Conservation (phyloP, 1,284 basidiomycete genomes). For the Ganoderma lingzhi region DNA sequence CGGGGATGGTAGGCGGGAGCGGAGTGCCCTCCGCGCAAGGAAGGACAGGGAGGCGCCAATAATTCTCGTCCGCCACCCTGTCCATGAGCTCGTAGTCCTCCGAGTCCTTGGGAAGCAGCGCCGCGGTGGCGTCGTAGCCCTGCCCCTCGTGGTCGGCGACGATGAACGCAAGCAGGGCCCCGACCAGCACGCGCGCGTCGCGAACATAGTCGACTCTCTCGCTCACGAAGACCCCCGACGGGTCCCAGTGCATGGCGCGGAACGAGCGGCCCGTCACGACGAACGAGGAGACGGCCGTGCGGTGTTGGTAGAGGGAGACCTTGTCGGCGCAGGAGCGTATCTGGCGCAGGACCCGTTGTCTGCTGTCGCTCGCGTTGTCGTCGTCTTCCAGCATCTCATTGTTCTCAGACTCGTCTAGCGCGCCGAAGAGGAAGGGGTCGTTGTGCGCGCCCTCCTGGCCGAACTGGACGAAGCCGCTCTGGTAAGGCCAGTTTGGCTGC, state of each 20-base stretch:
- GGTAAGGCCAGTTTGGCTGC: constrained; percentile 11
- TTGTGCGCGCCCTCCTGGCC: not conserved
- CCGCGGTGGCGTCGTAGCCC: constrained; percentile 8
- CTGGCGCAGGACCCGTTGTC: not conserved
- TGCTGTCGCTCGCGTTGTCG: not conserved
- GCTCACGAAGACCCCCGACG: constrained; percentile 5
- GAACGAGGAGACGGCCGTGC: constrained; percentile 5
- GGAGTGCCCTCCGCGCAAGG: not conserved
- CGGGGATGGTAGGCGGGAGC: not conserved
- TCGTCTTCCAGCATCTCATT: no score
- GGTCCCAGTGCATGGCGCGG: constrained; percentile 7
- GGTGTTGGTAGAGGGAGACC: not conserved
- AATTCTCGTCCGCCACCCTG: not conserved
- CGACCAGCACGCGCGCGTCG: not conserved
- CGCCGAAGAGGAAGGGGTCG: constrained; percentile 10
- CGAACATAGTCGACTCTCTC: constrained; percentile 10
- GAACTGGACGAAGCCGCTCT: constrained; percentile 3
- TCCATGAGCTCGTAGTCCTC: constrained; percentile 5
- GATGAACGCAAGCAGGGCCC: constrained; percentile 1
- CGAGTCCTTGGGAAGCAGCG: not conserved
- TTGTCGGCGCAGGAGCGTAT: not conserved
- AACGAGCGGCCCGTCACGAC: not conserved
- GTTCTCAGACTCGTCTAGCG: no score
- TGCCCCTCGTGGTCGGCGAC: constrained; percentile 1
- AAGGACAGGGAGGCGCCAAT: not conserved